Conservation (phyloP, 345 rosid genomes). For the Gossypium sturtianum region DNA sequence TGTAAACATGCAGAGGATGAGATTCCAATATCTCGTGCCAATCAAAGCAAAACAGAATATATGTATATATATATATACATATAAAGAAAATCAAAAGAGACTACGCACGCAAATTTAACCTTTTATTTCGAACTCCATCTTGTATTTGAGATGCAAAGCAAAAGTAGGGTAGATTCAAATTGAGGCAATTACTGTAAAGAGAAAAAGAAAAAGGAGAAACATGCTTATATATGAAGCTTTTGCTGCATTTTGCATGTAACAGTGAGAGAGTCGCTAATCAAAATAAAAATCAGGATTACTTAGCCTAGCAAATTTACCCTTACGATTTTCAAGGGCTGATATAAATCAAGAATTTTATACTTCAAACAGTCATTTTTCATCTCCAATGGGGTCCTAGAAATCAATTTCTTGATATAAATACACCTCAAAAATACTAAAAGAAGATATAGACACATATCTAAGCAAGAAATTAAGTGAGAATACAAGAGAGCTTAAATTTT, state of each 20-base stretch:
- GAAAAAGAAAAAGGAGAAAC: neutral
- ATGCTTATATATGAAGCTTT: neutral
- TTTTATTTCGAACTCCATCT: neutral
- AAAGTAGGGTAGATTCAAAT: conserved; percentile 23
- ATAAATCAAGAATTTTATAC: too few relatives aligned
- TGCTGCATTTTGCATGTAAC: neutral
- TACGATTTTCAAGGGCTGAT: too few relatives aligned
- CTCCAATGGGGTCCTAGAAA: too few relatives aligned
- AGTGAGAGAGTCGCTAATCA: neutral
- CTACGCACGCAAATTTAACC: neutral
- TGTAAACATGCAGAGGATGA: conserved; percentile 27
- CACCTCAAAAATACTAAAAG: too few relatives aligned
- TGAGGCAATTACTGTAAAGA: conserved; percentile 17
- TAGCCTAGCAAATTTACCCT: neutral
- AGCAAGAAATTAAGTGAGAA: too few relatives aligned
- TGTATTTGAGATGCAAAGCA: conserved; percentile 3
- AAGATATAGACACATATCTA: too few relatives aligned
- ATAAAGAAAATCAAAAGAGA: neutral
- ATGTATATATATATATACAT: neutral
- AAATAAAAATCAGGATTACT: neutral
- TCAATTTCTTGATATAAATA: too few relatives aligned
- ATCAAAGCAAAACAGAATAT: conserved; percentile 7
- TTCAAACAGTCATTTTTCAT: too few relatives aligned
- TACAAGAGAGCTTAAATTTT: too few relatives aligned
- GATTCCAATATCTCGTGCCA: conserved; percentile 25